Evolutionary conservation across 768 basidiomycete species (phyloP), one percentile per base, ranked within the genome.

Genomic region (Harrya chromipes): DNA sequence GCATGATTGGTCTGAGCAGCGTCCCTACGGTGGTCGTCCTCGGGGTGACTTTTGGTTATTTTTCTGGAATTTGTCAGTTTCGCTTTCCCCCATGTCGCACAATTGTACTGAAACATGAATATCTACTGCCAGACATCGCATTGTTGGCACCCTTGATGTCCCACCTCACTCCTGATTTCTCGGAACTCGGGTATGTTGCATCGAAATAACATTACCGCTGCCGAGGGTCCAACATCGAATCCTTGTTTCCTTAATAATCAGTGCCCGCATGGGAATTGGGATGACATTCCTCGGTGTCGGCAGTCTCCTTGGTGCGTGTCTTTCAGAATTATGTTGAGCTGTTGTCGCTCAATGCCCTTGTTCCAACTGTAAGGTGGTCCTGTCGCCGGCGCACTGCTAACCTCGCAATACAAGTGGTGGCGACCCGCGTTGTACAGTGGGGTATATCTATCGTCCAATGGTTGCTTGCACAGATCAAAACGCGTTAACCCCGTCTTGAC

Each of bases 341-440:
- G 33, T 33, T 33, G 34, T 1, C 7, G 4, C 2, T 23, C 6
- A 16, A n/a, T 14, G 31, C 6, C 29, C 33, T 33, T 7, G 16
- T 3, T 33, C 14, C 33, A 33, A 33, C 33, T 14, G 16, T 33
- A 45, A 76, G 81, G 80, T 6, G 75, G 78, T 0, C 83, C 83
- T 1, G 71, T 84, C 36, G 71, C 75, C n/a, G 82, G 83, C 1
- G 77, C 78, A 0, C 60, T 84, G n/a, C 73, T 85, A 5, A 74
- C 79, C 0, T 52, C 69, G 11, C 58, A 71, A 8, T 82, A 76
- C 56, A 66, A 72, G 2, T 85, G 83, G 83, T 81, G 76, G 78
- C 69, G 68, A 39, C 74, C 81, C 4, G 72, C 75, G 3, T 43
- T 82, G 7, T 84, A 80, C 54, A 65, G 72, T 19, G 82, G 79